These are phyloP conservation scores for Sordariomycetes sp. DNA, from an alignment of 2,329 filamentous ascomycete genomes.

Conservation along the genomic window DNA sequence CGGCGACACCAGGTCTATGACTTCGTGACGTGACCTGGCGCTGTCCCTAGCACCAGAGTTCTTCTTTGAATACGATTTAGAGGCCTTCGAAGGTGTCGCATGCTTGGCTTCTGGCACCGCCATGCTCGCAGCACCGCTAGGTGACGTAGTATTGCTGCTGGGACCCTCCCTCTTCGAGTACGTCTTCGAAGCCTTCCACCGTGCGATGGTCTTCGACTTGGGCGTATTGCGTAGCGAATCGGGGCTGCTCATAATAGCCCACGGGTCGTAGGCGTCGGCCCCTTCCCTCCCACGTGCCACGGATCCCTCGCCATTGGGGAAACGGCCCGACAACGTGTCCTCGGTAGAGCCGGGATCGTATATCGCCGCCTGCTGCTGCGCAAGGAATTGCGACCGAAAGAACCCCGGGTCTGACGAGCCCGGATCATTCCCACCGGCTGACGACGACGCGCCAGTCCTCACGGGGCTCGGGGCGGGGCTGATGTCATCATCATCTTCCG, in stretches of 20 bases:
- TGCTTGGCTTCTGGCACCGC: not conserved
- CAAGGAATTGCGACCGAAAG: conserved; percentile 35
- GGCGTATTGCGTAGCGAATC: conserved; percentile 10
- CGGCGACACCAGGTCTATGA: not conserved
- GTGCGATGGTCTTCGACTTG: not conserved
- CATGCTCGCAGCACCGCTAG: not conserved
- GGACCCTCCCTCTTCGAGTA: not conserved
- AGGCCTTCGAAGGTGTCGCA: not conserved
- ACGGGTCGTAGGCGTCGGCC: conserved; percentile 19
- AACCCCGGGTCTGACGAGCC: conserved; percentile 36
- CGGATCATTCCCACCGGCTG: not conserved
- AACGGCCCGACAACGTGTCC: not conserved
- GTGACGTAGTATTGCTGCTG: not conserved
- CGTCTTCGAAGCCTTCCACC: not conserved
- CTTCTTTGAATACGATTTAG: not conserved
- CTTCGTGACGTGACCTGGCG: not conserved
- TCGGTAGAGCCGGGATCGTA: not conserved
- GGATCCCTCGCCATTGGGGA: conserved; percentile 15
- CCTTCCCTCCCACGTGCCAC: conserved; percentile 5
- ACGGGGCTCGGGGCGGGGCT: conserved; percentile 11
- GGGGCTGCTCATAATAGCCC: conserved; percentile 35
- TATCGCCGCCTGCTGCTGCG: conserved; percentile 25
- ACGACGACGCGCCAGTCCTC: not conserved
- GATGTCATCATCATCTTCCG: conserved; percentile 23
- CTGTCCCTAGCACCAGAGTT: not conserved